Evolutionary conservation across 169 alveolate genomes (phyloP).

Genomic region (Cryptosporidium bovis): DNA sequence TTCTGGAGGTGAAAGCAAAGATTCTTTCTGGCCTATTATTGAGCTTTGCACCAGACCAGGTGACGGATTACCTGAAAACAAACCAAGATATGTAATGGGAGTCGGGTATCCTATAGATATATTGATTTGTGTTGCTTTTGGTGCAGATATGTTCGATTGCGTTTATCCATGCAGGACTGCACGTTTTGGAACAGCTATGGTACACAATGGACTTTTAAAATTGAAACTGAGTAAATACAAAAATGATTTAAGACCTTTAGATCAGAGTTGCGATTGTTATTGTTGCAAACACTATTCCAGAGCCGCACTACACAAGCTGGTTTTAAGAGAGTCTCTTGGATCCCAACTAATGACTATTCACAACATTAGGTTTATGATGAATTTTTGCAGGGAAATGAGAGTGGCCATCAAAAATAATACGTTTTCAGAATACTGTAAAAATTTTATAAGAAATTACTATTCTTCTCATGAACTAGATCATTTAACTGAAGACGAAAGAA

Average conservation of each 20-base stretch:
- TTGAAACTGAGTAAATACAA: slow-evolving; percentile 81
- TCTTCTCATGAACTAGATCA: slow-evolving; percentile 17
- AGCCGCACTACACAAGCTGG: slow-evolving; percentile 86
- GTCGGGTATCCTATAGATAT: slow-evolving; percentile 98
- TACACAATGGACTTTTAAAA: slow-evolving; percentile 84
- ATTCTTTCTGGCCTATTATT: slow-evolving; percentile 92
- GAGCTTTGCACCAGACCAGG: slow-evolving; percentile 84
- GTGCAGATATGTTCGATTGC: slow-evolving; percentile 99
- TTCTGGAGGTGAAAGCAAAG: slow-evolving; percentile 98
- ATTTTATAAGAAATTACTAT: slow-evolving; percentile 81
- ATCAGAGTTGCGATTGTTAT: slow-evolving; percentile 91
- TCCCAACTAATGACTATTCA: slow-evolving; percentile 91
- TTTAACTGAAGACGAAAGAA: slow-evolving; percentile 64
- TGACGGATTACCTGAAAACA: slow-evolving; percentile 82
- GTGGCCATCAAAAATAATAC: slow-evolving; percentile 83
- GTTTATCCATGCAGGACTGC: slow-evolving; percentile 99
- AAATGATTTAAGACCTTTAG: slow-evolving; percentile 89
- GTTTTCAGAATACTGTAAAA: slow-evolving; percentile 84
- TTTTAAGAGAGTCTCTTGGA: slow-evolving; percentile 86
- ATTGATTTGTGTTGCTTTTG: slow-evolving; percentile 95
- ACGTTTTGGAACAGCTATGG: slow-evolving; percentile 89
- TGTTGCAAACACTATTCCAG: slow-evolving; percentile 92
- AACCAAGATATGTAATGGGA: slow-evolving; percentile 98
- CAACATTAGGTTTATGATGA: slow-evolving; percentile 89
- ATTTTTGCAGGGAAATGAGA: slow-evolving; percentile 86